These are phyloP conservation scores for Ogataea thermomethanolica DNA, from an alignment of 805 yeast genomes.

Conservation along the genomic window DNA sequence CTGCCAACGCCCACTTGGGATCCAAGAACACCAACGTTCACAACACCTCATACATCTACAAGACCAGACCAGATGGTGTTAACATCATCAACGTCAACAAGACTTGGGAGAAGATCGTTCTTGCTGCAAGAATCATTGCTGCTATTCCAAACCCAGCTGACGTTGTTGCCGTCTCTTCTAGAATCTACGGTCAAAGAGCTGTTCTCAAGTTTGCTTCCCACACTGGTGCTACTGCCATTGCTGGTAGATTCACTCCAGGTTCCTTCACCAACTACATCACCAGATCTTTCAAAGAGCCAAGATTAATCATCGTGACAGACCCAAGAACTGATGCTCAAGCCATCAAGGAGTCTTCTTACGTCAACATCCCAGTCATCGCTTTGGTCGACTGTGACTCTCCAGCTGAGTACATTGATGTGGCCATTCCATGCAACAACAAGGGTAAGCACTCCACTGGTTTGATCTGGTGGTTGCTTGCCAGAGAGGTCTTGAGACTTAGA, in stretches of 20 bases:
- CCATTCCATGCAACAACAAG: conserved; percentile 99
- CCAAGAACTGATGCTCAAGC: conserved; percentile 99
- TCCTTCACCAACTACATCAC: conserved; percentile 99
- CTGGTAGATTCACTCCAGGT: conserved; percentile 99
- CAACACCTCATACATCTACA: conserved; percentile 95
- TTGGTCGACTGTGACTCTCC: conserved; percentile 98
- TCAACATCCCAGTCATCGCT: conserved; percentile 99
- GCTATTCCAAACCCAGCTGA: conserved; percentile 98
- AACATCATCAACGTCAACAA: conserved; percentile 97
- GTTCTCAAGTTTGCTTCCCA: conserved; percentile 99
- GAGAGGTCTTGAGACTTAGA: conserved; percentile 99
- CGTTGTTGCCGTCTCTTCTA: conserved; percentile 97
- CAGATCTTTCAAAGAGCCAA: conserved; percentile 99
- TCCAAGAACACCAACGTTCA: conserved; percentile 99
- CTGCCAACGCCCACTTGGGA: conserved; percentile 99
- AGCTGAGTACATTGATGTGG: conserved; percentile 98
- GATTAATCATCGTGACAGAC: conserved; percentile 98
- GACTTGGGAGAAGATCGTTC: conserved; percentile 99
- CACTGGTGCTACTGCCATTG: conserved; percentile 99
- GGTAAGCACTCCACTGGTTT: conserved; percentile 99
- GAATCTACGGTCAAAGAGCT: conserved; percentile 99
- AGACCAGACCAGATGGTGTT: conserved; percentile 99
- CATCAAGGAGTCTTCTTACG: conserved; percentile 99
- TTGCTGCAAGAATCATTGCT: conserved; percentile 99
- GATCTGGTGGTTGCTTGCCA: conserved; percentile 98